Evolutionary conservation across 2,329 filamentous ascomycete species (phyloP), one percentile per base, ranked within the genome.

Genomic region (Meredithiella fracta): DNA sequence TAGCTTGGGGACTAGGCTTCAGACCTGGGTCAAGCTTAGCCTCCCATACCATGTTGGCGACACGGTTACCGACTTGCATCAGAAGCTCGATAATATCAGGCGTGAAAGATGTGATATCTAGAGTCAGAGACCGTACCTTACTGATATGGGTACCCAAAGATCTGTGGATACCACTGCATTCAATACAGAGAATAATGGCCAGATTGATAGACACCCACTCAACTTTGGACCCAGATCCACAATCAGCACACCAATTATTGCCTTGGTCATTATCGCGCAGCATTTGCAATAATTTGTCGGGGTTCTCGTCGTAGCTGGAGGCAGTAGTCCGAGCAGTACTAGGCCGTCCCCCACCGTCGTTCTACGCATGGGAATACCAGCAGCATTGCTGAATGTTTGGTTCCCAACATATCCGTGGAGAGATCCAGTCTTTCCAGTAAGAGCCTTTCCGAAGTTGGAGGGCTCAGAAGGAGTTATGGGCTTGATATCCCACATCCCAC

Each of bases 191-290:
- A 55, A 98, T 83, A 59, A 98, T 95, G 49, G 87, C 92, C 3
- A 98, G 76, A 64, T 98, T 98, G 69, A 98, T 95, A 0, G 92
- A 97, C 26, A 97, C 92, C 92, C 92, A 98, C 68, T 98, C 92
- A 22, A 95, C 90, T 71, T 96, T 97, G 64, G 82, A 79, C 34
- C 85, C 84, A 6, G 89, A 94, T 9, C 87, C 86, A 65, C 92
- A 98, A 67, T 98, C 92, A 15, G 92, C 92, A 66, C 92, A 98
- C 78, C 85, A 86, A 62, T 80, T 84, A 68, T 98, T 98, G 42
- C 88, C 90, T 63, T 94, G 85, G 64, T 98, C 92, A 52, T 85
- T 86, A 58, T 94, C 86, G 52, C 91, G 84, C 44, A 98, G 79
- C 65, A 85, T 82, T 65, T 94, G 87, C 3, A 98, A 76, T 7